Conservation (phyloP, 2,329 filamentous ascomycete species). For the Annulohypoxylon truncatum region DNA sequence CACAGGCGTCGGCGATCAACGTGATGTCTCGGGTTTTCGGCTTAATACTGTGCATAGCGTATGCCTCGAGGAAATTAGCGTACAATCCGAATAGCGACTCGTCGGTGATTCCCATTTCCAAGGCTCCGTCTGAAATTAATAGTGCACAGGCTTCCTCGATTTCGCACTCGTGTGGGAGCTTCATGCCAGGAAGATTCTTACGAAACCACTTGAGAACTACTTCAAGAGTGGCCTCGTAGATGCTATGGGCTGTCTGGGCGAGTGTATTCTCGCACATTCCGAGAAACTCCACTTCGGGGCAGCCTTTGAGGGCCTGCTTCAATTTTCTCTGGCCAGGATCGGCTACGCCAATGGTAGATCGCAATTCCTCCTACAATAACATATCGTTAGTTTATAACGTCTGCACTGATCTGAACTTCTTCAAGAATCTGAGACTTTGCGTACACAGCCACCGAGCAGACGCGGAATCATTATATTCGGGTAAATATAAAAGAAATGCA, state of each 20-base stretch:
- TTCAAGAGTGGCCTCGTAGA: conserved; percentile 36
- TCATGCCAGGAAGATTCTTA: conserved; percentile 38
- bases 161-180: conserved; percentile 23
- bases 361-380: background rate
- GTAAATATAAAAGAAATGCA: too few relatives aligned
- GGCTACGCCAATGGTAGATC: background rate
- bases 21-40: conserved; percentile 22
- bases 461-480: background rate
- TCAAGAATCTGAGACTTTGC: background rate
- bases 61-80: conserved; percentile 17
- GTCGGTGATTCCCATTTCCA: conserved; percentile 7
- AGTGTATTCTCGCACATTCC: conserved; percentile 20
- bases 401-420: background rate
- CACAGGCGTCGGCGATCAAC: conserved; percentile 32
- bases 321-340: conserved; percentile 21
- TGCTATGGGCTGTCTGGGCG: conserved; percentile 8
- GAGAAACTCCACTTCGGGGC: conserved; percentile 38
- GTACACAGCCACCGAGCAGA: background rate
- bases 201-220: conserved; percentile 38
- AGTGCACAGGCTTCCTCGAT: conserved; percentile 28
- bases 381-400: background rate
- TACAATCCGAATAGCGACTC: conserved; percentile 31
- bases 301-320: conserved; percentile 38
- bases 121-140: conserved; percentile 10
- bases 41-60: background rate